phyloP scores from a whole-genome alignment of 805 yeast genomes.

The Candida endomychidarum region DNA sequence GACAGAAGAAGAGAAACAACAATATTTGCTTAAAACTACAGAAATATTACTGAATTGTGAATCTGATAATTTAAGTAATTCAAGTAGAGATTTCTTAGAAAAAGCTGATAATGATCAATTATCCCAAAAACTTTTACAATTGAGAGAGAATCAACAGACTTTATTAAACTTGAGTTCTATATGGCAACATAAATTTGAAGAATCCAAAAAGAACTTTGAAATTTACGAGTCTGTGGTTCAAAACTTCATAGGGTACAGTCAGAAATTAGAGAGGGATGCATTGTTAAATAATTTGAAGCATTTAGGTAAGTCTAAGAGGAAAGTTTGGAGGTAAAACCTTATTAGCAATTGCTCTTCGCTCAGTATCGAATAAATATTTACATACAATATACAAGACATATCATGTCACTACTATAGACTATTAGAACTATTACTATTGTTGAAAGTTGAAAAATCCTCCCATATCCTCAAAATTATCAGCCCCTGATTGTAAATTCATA shows the following conservation, averaged over 20 bases:
- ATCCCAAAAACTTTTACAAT: constrained; percentile 40
- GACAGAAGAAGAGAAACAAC: constrained; percentile 24
- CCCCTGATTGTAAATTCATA: constrained; percentile 42
- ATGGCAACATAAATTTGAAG: constrained; percentile 53
- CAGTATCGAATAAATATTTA: too few relatives aligned
- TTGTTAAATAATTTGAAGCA: constrained; percentile 33
- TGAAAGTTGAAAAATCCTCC: constrained; percentile 25
- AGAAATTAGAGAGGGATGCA: constrained; percentile 61
- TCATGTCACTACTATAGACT: too few relatives aligned
- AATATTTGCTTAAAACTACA: constrained; percentile 25
- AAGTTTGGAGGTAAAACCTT: constrained; percentile 12
- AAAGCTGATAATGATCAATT: constrained; percentile 17
- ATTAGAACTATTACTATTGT: too few relatives aligned
- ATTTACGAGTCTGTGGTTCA: constrained; percentile 87
- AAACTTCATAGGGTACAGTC: constrained; percentile 87
- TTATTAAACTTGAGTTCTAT: constrained; percentile 34
- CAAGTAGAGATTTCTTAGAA: constrained; percentile 27
- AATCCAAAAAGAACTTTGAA: constrained; percentile 60
- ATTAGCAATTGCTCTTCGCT: too few relatives aligned
- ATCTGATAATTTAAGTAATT: constrained; percentile 33
- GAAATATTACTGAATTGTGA: constrained; percentile 31
- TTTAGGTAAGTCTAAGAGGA: constrained; percentile 18
- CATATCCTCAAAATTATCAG: constrained; percentile 26
- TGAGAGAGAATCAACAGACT: constrained; percentile 25
- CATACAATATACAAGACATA: constrained; percentile 3